These are phyloP conservation scores for Globisporangium canariense DNA, from an alignment of 352 stramenopile genomes.

Conservation along the genomic window DNA sequence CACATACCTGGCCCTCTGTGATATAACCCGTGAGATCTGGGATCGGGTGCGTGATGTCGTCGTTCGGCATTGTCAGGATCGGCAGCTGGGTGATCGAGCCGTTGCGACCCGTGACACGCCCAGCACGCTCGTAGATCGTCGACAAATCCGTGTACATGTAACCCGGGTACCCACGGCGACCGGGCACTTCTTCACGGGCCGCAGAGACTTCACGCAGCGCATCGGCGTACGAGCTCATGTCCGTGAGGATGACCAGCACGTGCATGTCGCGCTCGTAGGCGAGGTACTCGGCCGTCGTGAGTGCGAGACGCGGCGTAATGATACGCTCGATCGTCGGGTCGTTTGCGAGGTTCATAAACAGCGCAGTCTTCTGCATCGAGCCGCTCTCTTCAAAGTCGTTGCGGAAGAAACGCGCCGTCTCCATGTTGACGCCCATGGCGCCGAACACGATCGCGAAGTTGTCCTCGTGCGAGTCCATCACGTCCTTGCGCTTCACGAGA, in stretches of 20 bases:
- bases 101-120: slow-evolving; percentile 96
- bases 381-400: slow-evolving; percentile 98
- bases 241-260: slow-evolving; percentile 99
- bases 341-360: slow-evolving; percentile 99
- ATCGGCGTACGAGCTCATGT: slow-evolving; percentile 99
- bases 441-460: slow-evolving; percentile 99
- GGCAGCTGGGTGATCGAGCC: slow-evolving; percentile 99
- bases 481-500: slow-evolving; percentile 98
- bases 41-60: slow-evolving; percentile 99
- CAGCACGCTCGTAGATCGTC: slow-evolving; percentile 98
- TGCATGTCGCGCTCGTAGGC: slow-evolving; percentile 99
- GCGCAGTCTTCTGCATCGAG: slow-evolving; percentile 97
- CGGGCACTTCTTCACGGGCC: slow-evolving; percentile 94
- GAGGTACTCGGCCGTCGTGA: slow-evolving; percentile 99
- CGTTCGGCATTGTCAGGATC: slow-evolving; percentile 99
- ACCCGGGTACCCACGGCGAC: slow-evolving; percentile 97
- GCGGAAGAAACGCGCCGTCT: slow-evolving; percentile 96
- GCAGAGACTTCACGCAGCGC: slow-evolving; percentile 96
- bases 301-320: slow-evolving; percentile 97
- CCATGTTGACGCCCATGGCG: slow-evolving; percentile 99
- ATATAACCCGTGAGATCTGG: slow-evolving; percentile 99
- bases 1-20: slow-evolving; percentile 95
- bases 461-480: slow-evolving; percentile 97
- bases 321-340: slow-evolving; percentile 99
- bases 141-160: slow-evolving; percentile 99